Conservation (phyloP, 2,329 filamentous ascomycete genomes). For the Bisporella sp. region DNA sequence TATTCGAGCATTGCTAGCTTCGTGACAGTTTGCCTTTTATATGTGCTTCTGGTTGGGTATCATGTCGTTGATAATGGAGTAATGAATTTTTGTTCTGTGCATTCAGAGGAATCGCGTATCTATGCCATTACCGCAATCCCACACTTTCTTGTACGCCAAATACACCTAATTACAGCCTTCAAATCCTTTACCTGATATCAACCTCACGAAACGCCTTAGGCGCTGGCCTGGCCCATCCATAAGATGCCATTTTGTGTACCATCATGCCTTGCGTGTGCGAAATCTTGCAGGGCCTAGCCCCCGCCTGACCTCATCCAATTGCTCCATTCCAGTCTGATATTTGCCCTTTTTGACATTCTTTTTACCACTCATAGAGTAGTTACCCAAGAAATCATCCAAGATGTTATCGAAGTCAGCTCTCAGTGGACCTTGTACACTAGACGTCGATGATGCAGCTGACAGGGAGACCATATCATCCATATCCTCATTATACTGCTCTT, state of each 20-base stretch:
- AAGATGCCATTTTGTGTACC: neutral
- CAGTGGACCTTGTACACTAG: conserved; percentile 60
- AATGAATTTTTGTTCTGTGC: too few species aligned
- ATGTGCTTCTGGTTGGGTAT: too few species aligned
- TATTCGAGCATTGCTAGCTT: too few species aligned
- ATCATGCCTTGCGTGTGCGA: conserved; percentile 19
- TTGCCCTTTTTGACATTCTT: conserved; percentile 73
- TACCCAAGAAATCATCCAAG: conserved; percentile 86
- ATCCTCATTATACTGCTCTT: conserved; percentile 68
- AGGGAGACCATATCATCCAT: conserved; percentile 55
- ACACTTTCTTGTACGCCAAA: too few species aligned
- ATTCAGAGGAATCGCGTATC: too few species aligned
- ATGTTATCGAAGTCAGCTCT: conserved; percentile 80
- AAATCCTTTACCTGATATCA: too few species aligned
- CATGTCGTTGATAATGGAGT: too few species aligned
- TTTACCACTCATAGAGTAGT: conserved; percentile 65
- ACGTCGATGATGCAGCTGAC: conserved; percentile 58
- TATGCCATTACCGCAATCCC: too few species aligned
- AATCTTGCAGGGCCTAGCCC: conserved; percentile 73
- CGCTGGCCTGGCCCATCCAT: too few species aligned
- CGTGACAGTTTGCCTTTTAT: too few species aligned
- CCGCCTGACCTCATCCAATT: conserved; percentile 82
- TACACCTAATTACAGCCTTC: too few species aligned
- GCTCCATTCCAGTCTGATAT: conserved; percentile 73
- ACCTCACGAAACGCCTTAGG: too few species aligned